Evolutionary conservation across 1,284 basidiomycete genomes (phyloP), one percentile per base, ranked within the genome.

Genomic region (Coniferiporia sulphurascens): DNA sequence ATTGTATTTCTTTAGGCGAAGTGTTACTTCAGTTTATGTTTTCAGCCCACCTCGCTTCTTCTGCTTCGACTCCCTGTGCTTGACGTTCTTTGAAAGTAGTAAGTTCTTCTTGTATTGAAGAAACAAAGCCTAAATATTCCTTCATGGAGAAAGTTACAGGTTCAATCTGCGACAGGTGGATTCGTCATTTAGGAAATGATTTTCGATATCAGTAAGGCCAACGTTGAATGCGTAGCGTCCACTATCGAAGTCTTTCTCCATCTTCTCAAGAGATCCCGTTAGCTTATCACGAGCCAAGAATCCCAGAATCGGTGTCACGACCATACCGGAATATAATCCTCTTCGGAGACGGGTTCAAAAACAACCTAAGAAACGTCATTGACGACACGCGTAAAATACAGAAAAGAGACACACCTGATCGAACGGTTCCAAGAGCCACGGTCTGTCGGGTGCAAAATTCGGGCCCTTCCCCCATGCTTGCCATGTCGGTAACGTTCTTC

Each of bases 351-450:
- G 0, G 73, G 71, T 36, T 77, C 73, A 64, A 82, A 84, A 1
- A 68, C 68, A 9, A 84, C 68, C 81, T 84, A 38, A 9, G 45
- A 9, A 32, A 27, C 32, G 49, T 22, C 44, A 21, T n/a, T 46
- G 44, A 21, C 7, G 6, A 57, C 4, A 35, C 35, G 9, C 9
- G 45, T n/a, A 9, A 19, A 10, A 44, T n/a, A 1, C 45, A 36
- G 41, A 43, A 52, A 5, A 38, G 62, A 60, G 9, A 43, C 67
- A 50, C 46, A 85, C 81, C 68, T 86, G 83, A 66, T 89, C 86
- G 64, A 90, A 90, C 1, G 82, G 78, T 15, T 76, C 69, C 12
- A 89, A 71, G 1, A 89, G 66, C 83, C 85, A 88, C 1, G 86
- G 87, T 44, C 71, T 72, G 1, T 78, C 74, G 0, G 73, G 63